Conservation (phyloP, 495 filamentous ascomycete species). For the Talaromyces nanjingensis region DNA sequence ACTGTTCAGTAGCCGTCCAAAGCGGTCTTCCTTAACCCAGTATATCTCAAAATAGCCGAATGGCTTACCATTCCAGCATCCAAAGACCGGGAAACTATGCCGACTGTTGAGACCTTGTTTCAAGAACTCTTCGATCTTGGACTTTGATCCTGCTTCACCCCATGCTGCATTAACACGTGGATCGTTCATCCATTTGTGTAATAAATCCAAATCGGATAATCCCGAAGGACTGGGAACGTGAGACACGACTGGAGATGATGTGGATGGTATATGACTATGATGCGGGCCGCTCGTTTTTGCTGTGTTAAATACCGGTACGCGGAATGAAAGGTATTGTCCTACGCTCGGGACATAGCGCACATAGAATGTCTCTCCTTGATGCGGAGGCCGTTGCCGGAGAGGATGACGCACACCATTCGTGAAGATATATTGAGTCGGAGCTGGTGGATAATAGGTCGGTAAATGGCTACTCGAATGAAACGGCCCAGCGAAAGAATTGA, state of each 20-base stretch:
- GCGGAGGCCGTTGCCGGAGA: slow-evolving; percentile 78
- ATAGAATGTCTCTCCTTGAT: slow-evolving; percentile 85
- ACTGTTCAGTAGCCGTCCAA: slow-evolving; percentile 57
- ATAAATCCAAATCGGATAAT: slow-evolving; percentile 61
- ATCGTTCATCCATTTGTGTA: slow-evolving; percentile 87
- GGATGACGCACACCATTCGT: slow-evolving; percentile 80
- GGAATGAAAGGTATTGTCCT: slow-evolving; percentile 80
- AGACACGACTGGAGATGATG: slow-evolving; percentile 8
- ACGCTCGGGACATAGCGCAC: slow-evolving; percentile 77
- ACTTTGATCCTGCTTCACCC: slow-evolving; percentile 60
- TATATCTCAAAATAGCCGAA: slow-evolving; percentile 99
- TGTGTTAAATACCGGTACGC: slow-evolving; percentile 52
- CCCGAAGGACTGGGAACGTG: slow-evolving; percentile 23
- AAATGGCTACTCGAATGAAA: slow-evolving; percentile 75
- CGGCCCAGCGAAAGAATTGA: slow-evolving; percentile 42
- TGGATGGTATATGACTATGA: slow-evolving; percentile 22
- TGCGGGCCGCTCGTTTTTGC: slow-evolving; percentile 17
- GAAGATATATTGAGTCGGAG: slow-evolving; percentile 72
- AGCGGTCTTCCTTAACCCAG: slow-evolving; percentile 89
- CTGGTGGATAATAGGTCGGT: slow-evolving; percentile 84
- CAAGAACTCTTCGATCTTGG: slow-evolving; percentile 64
- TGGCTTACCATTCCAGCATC: slow-evolving; percentile 88
- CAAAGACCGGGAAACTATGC: slow-evolving; percentile 87
- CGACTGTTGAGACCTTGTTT: slow-evolving; percentile 50
- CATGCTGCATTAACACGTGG: slow-evolving; percentile 78